Evolutionary conservation across 306 rosid genomes (phyloP).

Genomic region (Sindora glabra): DNA sequence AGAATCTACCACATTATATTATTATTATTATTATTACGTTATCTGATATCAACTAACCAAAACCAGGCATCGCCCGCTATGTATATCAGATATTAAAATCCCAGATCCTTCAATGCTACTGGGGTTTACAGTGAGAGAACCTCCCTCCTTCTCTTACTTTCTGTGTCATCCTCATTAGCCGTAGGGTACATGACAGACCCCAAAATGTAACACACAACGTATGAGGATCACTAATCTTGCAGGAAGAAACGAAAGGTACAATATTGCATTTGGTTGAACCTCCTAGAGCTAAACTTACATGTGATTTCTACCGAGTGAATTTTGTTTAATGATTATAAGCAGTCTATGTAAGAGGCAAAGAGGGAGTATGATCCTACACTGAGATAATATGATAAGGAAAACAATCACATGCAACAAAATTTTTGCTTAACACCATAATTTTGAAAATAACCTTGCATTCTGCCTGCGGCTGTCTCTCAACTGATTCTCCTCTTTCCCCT

Average conservation of each 20-base stretch:
- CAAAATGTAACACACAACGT: conserved; percentile 9
- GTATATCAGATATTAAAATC: background rate
- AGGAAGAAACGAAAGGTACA: background rate
- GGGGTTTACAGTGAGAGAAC: background rate
- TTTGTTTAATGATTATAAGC: background rate
- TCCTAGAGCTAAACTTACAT: background rate
- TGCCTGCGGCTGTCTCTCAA: conserved; percentile 44
- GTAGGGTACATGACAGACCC: background rate
- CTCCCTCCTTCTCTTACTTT: background rate
- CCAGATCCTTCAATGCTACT: background rate
- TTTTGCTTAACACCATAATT: conserved; percentile 10
- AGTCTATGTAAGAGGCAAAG: conserved; percentile 2
- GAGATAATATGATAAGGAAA: conserved; percentile 1
- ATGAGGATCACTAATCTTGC: conserved; percentile 3
- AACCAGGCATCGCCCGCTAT: background rate
- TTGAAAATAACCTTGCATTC: conserved; percentile 83
- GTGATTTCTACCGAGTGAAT: background rate
- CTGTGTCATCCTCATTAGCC: background rate
- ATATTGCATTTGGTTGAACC: conserved; percentile 1
- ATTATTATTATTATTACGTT: background rate
- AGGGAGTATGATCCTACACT: background rate
- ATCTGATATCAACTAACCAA: background rate
- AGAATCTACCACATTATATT: too few relatives aligned
- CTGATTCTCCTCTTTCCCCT: conserved; percentile 46
- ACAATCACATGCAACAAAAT: conserved; percentile 7